Percentiles rank a stretch among this genome's conserved stretches.
Evolutionary conservation across 441 rosid genomes (phyloP).

Genomic region (Rhodomyrtus psidioides): DNA sequence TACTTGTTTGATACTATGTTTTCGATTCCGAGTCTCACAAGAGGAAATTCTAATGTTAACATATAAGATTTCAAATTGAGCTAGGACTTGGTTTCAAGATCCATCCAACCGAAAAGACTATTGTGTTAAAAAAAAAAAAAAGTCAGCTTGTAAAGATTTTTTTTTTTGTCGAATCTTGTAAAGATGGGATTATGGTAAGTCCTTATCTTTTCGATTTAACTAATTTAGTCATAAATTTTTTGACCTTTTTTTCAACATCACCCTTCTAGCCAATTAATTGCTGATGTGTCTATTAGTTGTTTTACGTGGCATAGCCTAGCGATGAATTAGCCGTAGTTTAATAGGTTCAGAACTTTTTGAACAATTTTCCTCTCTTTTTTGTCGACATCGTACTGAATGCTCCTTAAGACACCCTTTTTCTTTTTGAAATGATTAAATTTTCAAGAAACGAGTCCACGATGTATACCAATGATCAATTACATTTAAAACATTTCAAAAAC

Average conservation of each 20-base stretch:
- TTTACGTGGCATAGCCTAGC: no score
- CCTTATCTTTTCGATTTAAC: no score
- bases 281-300: no score
- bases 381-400: not conserved
- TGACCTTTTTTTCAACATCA: no score
- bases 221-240: no score
- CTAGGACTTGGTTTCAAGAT: not conserved
- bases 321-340: fast-evolving
- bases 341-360: no score
- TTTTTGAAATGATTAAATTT: not conserved
- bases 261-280: no score
- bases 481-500: not conserved
- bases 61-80: not conserved
- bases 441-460: not conserved
- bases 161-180: no score
- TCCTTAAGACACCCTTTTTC: not conserved
- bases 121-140: not conserved
- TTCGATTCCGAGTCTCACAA: not conserved
- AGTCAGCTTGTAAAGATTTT: no score
- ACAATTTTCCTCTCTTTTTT: not conserved
- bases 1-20: not conserved
- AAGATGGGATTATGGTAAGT: not conserved
- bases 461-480: not conserved
- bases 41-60: not conserved
- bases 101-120: not conserved